A percentile compares a stretch with the other conserved stretches of the same genome.
Evolutionary conservation across 306 rosid species (phyloP).

Genomic region (Castanopsis chinensis): DNA sequence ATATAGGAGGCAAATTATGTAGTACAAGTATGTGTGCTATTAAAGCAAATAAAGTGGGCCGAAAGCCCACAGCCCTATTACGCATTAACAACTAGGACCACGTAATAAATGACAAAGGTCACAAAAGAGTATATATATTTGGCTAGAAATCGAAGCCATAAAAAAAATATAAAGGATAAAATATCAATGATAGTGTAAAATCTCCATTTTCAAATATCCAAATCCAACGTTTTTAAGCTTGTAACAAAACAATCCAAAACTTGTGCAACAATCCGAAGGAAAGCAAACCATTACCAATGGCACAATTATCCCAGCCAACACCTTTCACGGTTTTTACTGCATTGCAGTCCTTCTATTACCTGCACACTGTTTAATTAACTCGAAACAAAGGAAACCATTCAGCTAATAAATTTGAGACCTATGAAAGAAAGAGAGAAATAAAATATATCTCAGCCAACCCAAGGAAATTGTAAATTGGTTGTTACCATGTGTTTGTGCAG

Average conservation of each 20-base stretch:
- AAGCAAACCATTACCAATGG: constrained; percentile 82
- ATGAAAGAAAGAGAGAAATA: background rate
- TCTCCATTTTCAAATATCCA: no score
- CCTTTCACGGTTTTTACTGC: constrained; percentile 73
- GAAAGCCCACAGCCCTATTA: no score
- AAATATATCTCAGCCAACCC: background rate
- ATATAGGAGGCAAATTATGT: no score
- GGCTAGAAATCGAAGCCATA: no score
- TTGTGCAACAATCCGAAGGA: background rate
- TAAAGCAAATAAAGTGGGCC: no score
- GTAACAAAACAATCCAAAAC: background rate
- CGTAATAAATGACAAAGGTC: no score
- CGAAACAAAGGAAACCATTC: constrained; percentile 10
- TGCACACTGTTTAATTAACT: constrained; percentile 57
- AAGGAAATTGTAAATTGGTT: constrained; percentile 59
- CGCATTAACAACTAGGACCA: no score
- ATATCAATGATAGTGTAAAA: no score
- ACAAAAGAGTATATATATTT: no score
- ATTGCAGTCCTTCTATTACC: constrained; percentile 94
- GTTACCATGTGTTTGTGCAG: constrained; percentile 78
- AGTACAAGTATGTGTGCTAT: no score
- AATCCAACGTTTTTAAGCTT: no score
- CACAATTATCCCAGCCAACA: constrained; percentile 93
- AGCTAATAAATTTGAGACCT: background rate
- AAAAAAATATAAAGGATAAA: no score